A percentile compares a stretch with the other conserved stretches of the same genome.
These are phyloP conservation scores for Russula foetens DNA, from an alignment of 768 basidiomycete species.

Conservation along the genomic window DNA sequence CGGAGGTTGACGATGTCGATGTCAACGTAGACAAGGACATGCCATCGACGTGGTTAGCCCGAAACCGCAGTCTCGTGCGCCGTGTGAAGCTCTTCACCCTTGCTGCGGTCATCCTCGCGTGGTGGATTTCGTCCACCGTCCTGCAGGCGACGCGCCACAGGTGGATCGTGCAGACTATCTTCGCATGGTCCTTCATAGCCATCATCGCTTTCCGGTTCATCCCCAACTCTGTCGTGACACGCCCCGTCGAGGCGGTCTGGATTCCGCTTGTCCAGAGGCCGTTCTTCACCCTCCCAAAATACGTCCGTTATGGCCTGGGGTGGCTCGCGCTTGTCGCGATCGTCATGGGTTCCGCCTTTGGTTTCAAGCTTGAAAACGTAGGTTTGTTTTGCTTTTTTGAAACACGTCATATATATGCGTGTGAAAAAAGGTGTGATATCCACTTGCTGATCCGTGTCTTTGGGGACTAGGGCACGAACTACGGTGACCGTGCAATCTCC, in stretches of 20 bases:
- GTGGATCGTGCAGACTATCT: conserved; percentile 78
- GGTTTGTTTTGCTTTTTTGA: conserved; percentile 13
- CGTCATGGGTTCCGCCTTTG: conserved; percentile 83
- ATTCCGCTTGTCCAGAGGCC: conserved; percentile 54
- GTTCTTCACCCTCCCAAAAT: conserved; percentile 50
- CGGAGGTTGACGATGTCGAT: conserved; percentile 8
- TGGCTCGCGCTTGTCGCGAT: conserved; percentile 72
- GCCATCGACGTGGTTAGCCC: conserved; percentile 14
- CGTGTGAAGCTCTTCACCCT: conserved; percentile 39
- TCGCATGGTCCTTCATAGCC: conserved; percentile 75
- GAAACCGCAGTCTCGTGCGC: conserved; percentile 20
- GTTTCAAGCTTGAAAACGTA: conserved; percentile 56
- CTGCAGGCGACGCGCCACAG: conserved; percentile 62
- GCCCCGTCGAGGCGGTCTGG: conserved; percentile 71
- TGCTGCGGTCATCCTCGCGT: conserved; percentile 61
- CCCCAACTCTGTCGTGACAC: conserved; percentile 59
- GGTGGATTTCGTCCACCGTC: conserved; percentile 78
- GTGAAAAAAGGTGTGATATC: not conserved
- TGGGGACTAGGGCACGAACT: conserved; percentile 43
- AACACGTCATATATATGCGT: too few species aligned
- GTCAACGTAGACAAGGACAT: not conserved
- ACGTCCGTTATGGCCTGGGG: conserved; percentile 53
- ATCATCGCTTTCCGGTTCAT: conserved; percentile 83
- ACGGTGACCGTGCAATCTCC: conserved; percentile 74
- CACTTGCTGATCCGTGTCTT: conserved; percentile 7